phyloP scores from a whole-genome alignment of 2,329 filamentous ascomycete species.

The Sarocladiaceae sp. region DNA sequence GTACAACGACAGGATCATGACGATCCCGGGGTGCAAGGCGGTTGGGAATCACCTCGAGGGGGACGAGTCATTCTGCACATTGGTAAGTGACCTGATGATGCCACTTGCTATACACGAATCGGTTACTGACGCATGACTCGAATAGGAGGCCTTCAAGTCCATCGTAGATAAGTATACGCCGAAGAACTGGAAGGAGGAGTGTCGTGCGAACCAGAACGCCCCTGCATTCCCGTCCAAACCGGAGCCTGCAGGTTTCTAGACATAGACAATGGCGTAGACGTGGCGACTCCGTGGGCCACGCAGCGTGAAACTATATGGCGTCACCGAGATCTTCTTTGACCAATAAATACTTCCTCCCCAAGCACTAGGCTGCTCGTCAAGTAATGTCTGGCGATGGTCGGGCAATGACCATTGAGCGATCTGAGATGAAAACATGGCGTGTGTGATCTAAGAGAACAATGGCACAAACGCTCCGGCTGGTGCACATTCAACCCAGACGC shows the following conservation, averaged over 20 bases:
- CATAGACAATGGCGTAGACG: not conserved
- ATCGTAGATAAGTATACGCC: slow-evolving; percentile 91
- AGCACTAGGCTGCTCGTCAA: too few relatives aligned
- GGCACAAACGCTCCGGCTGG: too few relatives aligned
- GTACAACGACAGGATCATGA: slow-evolving; percentile 82
- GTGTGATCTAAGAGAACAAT: too few relatives aligned
- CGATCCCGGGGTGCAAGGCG: slow-evolving; percentile 71
- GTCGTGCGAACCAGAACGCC: slow-evolving; percentile 35
- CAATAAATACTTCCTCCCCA: too few relatives aligned
- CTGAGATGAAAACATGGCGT: too few relatives aligned
- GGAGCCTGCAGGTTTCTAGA: slow-evolving; percentile 48
- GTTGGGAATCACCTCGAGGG: slow-evolving; percentile 78
- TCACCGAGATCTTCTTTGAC: too few relatives aligned
- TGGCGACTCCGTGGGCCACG: too few relatives aligned
- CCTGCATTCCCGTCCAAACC: slow-evolving; percentile 40
- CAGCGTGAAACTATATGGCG: too few relatives aligned
- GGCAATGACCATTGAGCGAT: too few relatives aligned
- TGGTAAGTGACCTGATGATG: slow-evolving; percentile 45
- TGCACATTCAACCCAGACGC: too few relatives aligned
- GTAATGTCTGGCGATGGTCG: too few relatives aligned
- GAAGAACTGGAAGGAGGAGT: slow-evolving; percentile 61
- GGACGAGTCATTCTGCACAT: slow-evolving; percentile 83
- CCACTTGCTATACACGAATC: not conserved
- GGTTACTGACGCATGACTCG: slow-evolving; percentile 11
- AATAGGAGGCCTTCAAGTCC: slow-evolving; percentile 77